A percentile compares a stretch with the other conserved stretches of the same genome.
Evolutionary conservation across 1,139 yeast species (phyloP).

Genomic region (Hyphopichia khmerensis): DNA sequence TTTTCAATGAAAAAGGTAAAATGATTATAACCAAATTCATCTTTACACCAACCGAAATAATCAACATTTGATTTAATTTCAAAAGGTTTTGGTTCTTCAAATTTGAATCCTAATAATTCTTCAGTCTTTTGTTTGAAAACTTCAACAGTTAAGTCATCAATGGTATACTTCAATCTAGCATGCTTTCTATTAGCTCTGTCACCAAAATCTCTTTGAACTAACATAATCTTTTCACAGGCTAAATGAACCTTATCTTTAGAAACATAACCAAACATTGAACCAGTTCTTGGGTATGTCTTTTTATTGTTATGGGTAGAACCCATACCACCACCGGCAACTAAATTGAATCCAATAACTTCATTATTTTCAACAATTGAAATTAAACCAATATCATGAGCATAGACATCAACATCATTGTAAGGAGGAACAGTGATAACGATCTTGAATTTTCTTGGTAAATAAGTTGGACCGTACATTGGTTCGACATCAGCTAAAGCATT

Average conservation of each 20-base stretch:
- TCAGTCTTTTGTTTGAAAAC: conserved; percentile 79
- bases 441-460: conserved; percentile 95
- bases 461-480: conserved; percentile 83
- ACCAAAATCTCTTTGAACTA: conserved; percentile 93
- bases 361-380: conserved; percentile 80
- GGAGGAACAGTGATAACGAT: conserved; percentile 96
- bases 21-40: conserved; percentile 83
- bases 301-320: conserved; percentile 96
- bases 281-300: conserved; percentile 95
- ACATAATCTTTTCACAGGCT: conserved; percentile 89
- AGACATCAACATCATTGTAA: conserved; percentile 93
- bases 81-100: conserved; percentile 68
- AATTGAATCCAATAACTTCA: conserved; percentile 73
- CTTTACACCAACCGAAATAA: conserved; percentile 91
- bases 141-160: conserved; percentile 88
- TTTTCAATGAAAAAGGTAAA: conserved; percentile 94
- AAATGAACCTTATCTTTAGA: conserved; percentile 64
- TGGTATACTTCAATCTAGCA: conserved; percentile 95
- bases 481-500: conserved; percentile 83
- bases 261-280: conserved; percentile 80
- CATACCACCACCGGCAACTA: conserved; percentile 98
- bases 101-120: conserved; percentile 74
- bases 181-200: conserved; percentile 96
- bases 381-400: conserved; percentile 92
- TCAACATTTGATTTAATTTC: conserved; percentile 86